Evolutionary conservation across 169 alveolate species (phyloP).

Genomic region (Plasmodium malariae): DNA sequence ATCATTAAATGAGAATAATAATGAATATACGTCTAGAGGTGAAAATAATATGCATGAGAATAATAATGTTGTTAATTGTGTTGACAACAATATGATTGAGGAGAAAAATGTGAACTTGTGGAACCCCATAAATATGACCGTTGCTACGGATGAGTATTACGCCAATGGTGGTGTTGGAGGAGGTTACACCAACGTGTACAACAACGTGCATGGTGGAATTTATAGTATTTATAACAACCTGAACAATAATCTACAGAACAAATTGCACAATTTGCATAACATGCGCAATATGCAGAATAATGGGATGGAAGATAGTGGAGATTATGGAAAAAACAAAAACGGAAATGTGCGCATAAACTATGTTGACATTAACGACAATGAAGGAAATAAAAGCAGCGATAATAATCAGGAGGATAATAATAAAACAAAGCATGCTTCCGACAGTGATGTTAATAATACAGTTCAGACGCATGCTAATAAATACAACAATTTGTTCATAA

Average conservation of each 20-base stretch:
- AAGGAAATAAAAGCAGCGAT: conserved; percentile 10
- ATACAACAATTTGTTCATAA: conserved; percentile 34
- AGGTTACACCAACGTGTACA: too few species aligned
- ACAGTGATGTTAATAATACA: conserved; percentile 28
- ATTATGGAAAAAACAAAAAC: neutral
- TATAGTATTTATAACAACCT: too few species aligned
- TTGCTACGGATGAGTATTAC: neutral
- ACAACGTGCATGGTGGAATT: neutral
- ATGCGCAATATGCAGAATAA: neutral
- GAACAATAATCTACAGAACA: too few species aligned
- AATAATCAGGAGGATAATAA: conserved; percentile 5
- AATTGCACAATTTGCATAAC: too few species aligned
- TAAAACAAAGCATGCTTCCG: conserved; percentile 21
- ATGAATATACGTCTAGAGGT: neutral
- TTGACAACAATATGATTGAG: neutral
- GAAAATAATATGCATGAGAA: neutral
- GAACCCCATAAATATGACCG: neutral
- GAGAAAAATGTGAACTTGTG: neutral
- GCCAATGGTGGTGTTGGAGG: neutral
- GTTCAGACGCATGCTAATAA: neutral
- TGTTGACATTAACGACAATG: neutral
- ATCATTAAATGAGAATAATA: neutral
- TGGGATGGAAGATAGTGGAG: neutral
- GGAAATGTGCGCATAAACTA: neutral
- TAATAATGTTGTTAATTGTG: neutral